Evolutionary conservation across 2,329 filamentous ascomycete genomes (phyloP).

Genomic region (Dothistroma pini): DNA sequence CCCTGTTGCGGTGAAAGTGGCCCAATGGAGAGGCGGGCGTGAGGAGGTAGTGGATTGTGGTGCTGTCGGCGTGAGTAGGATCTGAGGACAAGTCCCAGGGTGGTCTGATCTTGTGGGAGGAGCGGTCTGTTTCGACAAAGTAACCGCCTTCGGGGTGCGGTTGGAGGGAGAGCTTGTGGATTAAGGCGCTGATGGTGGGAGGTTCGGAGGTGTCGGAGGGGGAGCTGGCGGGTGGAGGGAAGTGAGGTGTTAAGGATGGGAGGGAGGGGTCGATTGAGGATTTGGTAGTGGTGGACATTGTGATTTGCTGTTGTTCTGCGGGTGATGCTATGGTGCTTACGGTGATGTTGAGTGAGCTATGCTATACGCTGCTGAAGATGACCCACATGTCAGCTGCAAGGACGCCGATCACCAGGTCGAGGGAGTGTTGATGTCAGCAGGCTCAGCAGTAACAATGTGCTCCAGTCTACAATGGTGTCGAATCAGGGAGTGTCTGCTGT

Average conservation of each 20-base stretch:
- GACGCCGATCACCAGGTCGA: not conserved
- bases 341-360: not conserved
- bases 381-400: not conserved
- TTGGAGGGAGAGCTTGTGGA: slow-evolving; percentile 47
- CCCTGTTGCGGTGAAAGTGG: slow-evolving; percentile 21
- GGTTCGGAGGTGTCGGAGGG: slow-evolving; percentile 12
- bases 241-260: slow-evolving; percentile 25
- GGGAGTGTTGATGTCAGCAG: too few species aligned
- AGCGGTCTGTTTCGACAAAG: slow-evolving; percentile 59
- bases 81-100: slow-evolving; percentile 47
- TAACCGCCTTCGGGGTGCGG: slow-evolving; percentile 63
- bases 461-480: too few species aligned
- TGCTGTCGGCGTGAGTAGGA: slow-evolving; percentile 46
- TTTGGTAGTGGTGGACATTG: not conserved
- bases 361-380: not conserved
- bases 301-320: not conserved
- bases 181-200: slow-evolving; percentile 35
- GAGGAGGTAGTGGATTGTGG: slow-evolving; percentile 63
- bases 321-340: not conserved
- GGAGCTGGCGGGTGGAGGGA: slow-evolving; percentile 4
- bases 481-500: too few species aligned
- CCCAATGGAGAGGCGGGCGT: slow-evolving; percentile 55
- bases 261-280: slow-evolving; percentile 26
- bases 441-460: too few species aligned
- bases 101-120: slow-evolving; percentile 51